Base-by-base conservation (phyloP, 176 grass and related monocot species). In the Ensete ventricosum region DNA sequence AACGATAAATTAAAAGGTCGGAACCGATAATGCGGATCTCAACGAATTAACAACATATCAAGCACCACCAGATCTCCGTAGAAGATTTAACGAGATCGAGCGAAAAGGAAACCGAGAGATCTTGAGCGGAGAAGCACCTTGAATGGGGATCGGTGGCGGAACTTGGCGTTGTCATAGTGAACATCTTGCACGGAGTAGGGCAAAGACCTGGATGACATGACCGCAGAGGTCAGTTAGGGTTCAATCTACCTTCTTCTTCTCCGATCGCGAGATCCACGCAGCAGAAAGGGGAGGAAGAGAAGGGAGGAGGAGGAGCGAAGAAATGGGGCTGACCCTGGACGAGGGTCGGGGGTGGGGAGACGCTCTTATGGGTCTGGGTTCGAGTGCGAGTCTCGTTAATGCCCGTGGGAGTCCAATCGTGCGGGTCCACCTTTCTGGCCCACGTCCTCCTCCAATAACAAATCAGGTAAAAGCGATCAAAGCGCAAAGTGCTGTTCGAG, bases 131-230 rank as follows among this genome's bases (percentile, higher is more conserved):
- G 11, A 54, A 75, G 77, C 75, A 92, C 90, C 88, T 87, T 98
- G 85, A 93, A 83, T 43, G 80, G 85, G 43, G 93, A 97, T 73
- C 93, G 87, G 72, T 97, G 93, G 81, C 93, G 93, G 83, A 88
- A 97, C 72, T 93, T 93, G 72, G 88, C 90, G 80, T 98, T 98
- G 95, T 98, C 89, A 76, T 93, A 98, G 77, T 90, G 77, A 27
- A 87, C 80, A 87, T 98, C 88, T 64, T 84, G 88, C 83, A 84
- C 84, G 52, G 86, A 87, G 82, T 93, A 98, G n/a, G 86, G 90
- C 67, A 92, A 83, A 68, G 82, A 71, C 2, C 14, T 80, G 27
- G 90, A 66, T 60, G 75, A 14, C 75, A 77, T 77, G 67, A 34
- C 67, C 67, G 67, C 22, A 14, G 20, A 54, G 22, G 57, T 51